These are phyloP conservation scores for Saccharomyces hybrid DNA, from an alignment of 1,139 yeast genomes.

Conservation along the genomic window DNA sequence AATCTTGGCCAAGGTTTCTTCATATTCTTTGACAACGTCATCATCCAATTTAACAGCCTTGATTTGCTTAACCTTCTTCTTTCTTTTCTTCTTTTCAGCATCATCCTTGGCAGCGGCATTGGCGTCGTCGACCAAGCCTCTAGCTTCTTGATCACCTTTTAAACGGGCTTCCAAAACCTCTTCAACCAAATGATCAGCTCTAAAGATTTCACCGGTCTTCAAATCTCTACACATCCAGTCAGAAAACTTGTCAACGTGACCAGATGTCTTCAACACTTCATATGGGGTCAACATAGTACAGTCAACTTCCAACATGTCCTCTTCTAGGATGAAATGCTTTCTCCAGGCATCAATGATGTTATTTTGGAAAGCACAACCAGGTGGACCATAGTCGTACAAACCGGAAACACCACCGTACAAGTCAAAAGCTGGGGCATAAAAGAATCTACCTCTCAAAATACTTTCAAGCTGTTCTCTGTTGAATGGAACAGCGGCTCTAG, in stretches of 20 bases:
- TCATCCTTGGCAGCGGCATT: conserved; percentile 58
- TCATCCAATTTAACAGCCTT: conserved; percentile 84
- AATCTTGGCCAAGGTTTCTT: conserved; percentile 79
- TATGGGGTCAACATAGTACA: conserved; percentile 96
- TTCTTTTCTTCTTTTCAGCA: conserved; percentile 72
- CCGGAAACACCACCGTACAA: conserved; percentile 98
- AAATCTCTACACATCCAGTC: conserved; percentile 99
- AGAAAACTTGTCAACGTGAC: conserved; percentile 97
- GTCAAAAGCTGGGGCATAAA: conserved; percentile 95
- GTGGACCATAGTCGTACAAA: conserved; percentile 96
- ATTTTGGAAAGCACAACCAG: conserved; percentile 98
- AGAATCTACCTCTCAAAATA: conserved; percentile 89
- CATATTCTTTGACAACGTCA: conserved; percentile 61
- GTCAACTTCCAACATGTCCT: conserved; percentile 98
- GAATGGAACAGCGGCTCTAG: conserved; percentile 44
- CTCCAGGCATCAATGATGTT: conserved; percentile 93
- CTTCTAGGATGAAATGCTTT: conserved; percentile 94
- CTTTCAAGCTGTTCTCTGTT: conserved; percentile 83
- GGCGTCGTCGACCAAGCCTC: conserved; percentile 56
- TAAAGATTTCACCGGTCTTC: conserved; percentile 93
- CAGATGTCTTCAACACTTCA: conserved; percentile 95
- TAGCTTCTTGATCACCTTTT: conserved; percentile 93
- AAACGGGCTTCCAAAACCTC: conserved; percentile 93
- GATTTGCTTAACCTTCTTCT: conserved; percentile 95
- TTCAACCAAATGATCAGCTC: conserved; percentile 97